A percentile compares a stretch with the other conserved stretches of the same genome.
Evolutionary conservation across 257 asterid genomes (phyloP).

Genomic region (Rehmannia glutinosa): DNA sequence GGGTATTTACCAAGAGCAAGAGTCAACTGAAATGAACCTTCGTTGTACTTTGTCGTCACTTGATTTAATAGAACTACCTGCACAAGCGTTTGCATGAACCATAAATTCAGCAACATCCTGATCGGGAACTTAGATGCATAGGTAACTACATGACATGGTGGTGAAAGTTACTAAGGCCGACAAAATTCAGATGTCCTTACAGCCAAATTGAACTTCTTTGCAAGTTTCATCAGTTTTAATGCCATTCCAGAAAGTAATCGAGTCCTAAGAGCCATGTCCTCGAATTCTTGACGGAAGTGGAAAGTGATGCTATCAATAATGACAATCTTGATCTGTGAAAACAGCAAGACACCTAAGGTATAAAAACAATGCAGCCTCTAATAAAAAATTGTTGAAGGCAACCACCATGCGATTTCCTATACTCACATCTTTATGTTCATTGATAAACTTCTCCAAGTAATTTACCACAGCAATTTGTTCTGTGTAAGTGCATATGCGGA

Average conservation of each 20-base stretch:
- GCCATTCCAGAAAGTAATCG: slow-evolving; percentile 86
- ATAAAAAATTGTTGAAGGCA: slow-evolving; percentile 2
- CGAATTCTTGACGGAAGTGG: slow-evolving; percentile 97
- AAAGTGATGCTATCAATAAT: slow-evolving; percentile 86
- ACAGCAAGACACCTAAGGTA: not conserved
- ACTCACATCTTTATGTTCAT: slow-evolving; percentile 87
- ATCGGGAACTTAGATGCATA: not conserved
- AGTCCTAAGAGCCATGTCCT: slow-evolving; percentile 93
- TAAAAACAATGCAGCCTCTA: not conserved
- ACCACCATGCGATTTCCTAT: slow-evolving; percentile 3
- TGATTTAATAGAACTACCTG: slow-evolving; percentile 88
- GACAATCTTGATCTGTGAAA: slow-evolving; percentile 72
- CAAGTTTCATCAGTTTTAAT: slow-evolving; percentile 84
- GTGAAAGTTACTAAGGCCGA: not conserved
- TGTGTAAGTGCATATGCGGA: slow-evolving; percentile 83
- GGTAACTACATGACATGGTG: not conserved
- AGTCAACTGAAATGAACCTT: slow-evolving; percentile 81
- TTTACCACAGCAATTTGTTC: slow-evolving; percentile 86
- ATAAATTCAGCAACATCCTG: not conserved
- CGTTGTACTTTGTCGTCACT: slow-evolving; percentile 74
- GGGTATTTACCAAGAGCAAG: slow-evolving; percentile 82
- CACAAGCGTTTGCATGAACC: slow-evolving; percentile 21
- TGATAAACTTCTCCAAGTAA: slow-evolving; percentile 77
- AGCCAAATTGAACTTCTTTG: slow-evolving; percentile 70
- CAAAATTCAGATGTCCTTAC: slow-evolving; percentile 41